Percentiles rank a stretch among this genome's conserved stretches.
phyloP scores from a whole-genome alignment of 2,329 filamentous ascomycete genomes.

The Cladosporium cucumerinum region DNA sequence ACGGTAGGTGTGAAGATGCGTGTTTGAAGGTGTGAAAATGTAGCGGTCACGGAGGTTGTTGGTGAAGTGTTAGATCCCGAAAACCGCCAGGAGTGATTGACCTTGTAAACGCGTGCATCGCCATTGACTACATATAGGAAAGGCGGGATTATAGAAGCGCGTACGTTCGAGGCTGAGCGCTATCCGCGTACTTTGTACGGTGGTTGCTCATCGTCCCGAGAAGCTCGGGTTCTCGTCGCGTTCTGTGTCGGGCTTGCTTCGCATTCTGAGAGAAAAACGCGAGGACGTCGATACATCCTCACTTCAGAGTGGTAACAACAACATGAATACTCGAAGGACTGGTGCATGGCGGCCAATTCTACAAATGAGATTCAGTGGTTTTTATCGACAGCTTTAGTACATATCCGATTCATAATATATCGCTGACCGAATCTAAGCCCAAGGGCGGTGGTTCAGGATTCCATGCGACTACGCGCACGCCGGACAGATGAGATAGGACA shows the following conservation, averaged over 20 bases:
- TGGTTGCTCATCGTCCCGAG: background rate
- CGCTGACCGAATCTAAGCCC: background rate
- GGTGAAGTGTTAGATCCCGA: background rate
- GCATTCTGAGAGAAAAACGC: background rate
- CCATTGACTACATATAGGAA: background rate
- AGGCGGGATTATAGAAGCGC: background rate
- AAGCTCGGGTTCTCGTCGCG: conserved; percentile 2
- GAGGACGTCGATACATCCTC: background rate
- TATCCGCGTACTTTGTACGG: background rate
- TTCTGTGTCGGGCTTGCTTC: background rate
- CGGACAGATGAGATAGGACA: background rate
- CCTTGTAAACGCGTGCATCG: background rate
- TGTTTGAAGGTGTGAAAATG: background rate
- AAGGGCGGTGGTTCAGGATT: too few species aligned
- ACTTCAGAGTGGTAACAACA: too few species aligned
- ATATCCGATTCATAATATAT: background rate
- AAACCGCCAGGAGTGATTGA: background rate
- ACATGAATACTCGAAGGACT: too few species aligned
- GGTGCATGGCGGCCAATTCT: background rate
- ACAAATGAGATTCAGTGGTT: background rate
- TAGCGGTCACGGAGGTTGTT: background rate
- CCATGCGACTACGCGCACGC: background rate
- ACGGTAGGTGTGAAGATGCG: background rate
- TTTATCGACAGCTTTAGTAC: background rate
- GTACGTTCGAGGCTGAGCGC: background rate